Percentiles rank a stretch among this genome's conserved stretches.
These are phyloP conservation scores for Vanrija sp. DNA, from an alignment of 1,284 basidiomycete species.

Conservation along the genomic window DNA sequence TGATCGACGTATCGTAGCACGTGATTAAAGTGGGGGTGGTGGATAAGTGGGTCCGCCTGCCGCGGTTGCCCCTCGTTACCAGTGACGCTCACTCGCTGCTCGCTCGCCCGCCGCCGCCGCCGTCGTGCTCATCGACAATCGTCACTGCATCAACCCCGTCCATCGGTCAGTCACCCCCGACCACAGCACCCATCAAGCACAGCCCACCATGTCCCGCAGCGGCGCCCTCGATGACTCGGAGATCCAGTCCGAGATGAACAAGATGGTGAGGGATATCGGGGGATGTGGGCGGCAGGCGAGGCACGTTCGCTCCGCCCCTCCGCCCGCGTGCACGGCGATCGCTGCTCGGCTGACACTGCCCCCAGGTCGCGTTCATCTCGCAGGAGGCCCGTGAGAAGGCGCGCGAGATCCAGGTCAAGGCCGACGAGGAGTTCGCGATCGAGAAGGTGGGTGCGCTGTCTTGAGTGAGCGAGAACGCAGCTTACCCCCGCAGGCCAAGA, in stretches of 20 bases:
- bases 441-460: constrained; percentile 66
- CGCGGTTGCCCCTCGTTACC: too few relatives aligned
- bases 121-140: too few relatives aligned
- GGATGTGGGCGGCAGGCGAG: constrained; percentile 31
- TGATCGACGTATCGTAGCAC: too few relatives aligned
- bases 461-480: not conserved
- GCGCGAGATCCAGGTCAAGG: constrained; percentile 92
- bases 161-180: not conserved
- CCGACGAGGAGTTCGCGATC: constrained; percentile 94
- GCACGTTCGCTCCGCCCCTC: constrained; percentile 3
- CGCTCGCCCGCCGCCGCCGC: too few relatives aligned
- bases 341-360: not conserved
- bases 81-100: too few relatives aligned
- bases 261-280: constrained; percentile 67
- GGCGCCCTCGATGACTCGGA: constrained; percentile 89
- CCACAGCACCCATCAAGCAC: not conserved
- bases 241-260: constrained; percentile 95
- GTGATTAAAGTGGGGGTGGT: too few relatives aligned
- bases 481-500: constrained; percentile 67
- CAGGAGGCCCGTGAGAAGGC: constrained; percentile 95
- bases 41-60: too few relatives aligned
- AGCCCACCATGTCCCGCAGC: constrained; percentile 46
- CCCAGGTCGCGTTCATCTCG: constrained; percentile 91
- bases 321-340: too few relatives aligned
- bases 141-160: not conserved